phyloP scores from a whole-genome alignment of 768 basidiomycete species.

The Psilocybe cubensis region DNA sequence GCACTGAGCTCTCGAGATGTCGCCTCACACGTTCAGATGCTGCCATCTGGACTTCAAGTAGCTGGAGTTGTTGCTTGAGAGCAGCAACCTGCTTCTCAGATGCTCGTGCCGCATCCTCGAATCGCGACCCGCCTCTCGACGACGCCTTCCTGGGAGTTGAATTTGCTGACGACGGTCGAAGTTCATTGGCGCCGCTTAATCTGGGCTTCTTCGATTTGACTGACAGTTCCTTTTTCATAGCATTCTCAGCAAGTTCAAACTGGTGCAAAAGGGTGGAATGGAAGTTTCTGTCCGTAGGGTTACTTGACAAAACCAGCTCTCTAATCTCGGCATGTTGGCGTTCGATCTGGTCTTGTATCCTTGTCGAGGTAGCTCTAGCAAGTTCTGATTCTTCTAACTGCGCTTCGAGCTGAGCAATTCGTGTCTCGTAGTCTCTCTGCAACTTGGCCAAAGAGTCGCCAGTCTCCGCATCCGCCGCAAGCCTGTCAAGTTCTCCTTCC shows the following conservation, averaged over 20 bases:
- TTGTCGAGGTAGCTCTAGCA: slow-evolving; percentile 49
- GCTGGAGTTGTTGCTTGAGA: slow-evolving; percentile 66
- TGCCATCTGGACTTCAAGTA: slow-evolving; percentile 68
- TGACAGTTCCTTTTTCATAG: slow-evolving; percentile 54
- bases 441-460: slow-evolving; percentile 59
- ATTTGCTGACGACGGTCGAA: slow-evolving; percentile 43
- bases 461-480: slow-evolving; percentile 63
- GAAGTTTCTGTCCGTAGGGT: slow-evolving; percentile 63
- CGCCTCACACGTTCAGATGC: slow-evolving; percentile 69
- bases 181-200: slow-evolving; percentile 35
- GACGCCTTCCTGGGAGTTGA: slow-evolving; percentile 46
- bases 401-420: slow-evolving; percentile 64
- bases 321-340: slow-evolving; percentile 76
- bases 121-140: slow-evolving; percentile 13
- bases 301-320: slow-evolving; percentile 59
- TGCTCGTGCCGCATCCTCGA: slow-evolving; percentile 21
- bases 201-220: slow-evolving; percentile 37
- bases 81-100: slow-evolving; percentile 49
- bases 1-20: slow-evolving; percentile 62
- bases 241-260: slow-evolving; percentile 63
- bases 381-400: slow-evolving; percentile 62
- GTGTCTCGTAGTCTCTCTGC: slow-evolving; percentile 65
- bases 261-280: slow-evolving; percentile 64
- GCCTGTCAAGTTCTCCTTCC: slow-evolving; percentile 66
- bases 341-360: slow-evolving; percentile 65